Evolutionary conservation across 371 early-diverging fungal species (phyloP), one percentile per base, ranked within the genome.

Genomic region (Syncephalis plumigaleata): DNA sequence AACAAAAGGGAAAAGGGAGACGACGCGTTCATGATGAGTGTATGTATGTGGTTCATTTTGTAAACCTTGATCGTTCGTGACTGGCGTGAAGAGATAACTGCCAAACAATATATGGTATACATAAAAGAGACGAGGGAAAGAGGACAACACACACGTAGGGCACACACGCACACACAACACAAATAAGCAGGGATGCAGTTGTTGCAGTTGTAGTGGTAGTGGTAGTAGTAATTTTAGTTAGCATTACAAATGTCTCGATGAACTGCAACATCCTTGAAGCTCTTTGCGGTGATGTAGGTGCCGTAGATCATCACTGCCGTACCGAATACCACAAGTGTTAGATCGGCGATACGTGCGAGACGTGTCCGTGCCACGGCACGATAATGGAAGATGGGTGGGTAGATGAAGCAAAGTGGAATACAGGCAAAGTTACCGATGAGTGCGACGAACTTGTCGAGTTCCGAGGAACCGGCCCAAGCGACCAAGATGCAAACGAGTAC

Each of bases 361-460:
- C 49, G 50, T 37, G 40, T 52, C 44, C 53, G 55, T 5, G 65
- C 42, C 47, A 55, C 52, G 5, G 68, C 70, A 4, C 54, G 63
- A 53, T 63, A 59, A 59, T 86, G 86, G 63, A 87, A 73, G 9
- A 79, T 23, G 15, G 82, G 60, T 0, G 86, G 88, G 58, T 77
- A 87, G 49, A 87, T 84, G 42, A 74, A 72, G 50, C 65, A 58
- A 25, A 71, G 51, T 8, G 69, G 73, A 3, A 70, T 79, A 61
- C 92, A 94, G 17, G 88, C 83, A 48, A 91, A 73, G 44, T 83
- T 83, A 1, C 92, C 94, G 25, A 91, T 83, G 40, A 91, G 70
- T 40, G 81, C 77, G 36, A 94, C 88, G 48, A 94, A 84, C 51
- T 86, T 82, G 63, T 91, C 88, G 24, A 94, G 64, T 54, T 81